phyloP scores from a whole-genome alignment of 2,329 filamentous ascomycete species.

The Calonectria naviculata region DNA sequence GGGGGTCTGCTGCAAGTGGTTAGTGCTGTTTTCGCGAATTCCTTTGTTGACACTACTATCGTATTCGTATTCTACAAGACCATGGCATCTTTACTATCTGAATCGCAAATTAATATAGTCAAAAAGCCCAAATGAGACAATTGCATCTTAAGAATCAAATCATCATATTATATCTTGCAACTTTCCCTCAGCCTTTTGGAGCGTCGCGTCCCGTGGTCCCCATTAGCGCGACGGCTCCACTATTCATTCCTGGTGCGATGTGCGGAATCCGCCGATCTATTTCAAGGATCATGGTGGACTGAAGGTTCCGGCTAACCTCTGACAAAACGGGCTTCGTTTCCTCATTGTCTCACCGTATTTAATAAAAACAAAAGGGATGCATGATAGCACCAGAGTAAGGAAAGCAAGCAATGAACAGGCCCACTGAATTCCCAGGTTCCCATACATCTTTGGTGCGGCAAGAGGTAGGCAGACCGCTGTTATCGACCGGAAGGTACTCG shows the following conservation, averaged over 20 bases:
- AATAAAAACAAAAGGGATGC: neutral
- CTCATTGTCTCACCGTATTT: neutral
- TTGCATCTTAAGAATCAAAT: no score
- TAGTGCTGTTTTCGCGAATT: neutral
- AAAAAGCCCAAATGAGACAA: neutral
- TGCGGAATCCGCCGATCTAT: neutral
- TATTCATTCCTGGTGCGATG: no score
- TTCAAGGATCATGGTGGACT: neutral
- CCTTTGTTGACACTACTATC: neutral
- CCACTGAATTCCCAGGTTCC: conserved; percentile 25
- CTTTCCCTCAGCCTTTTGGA: no score
- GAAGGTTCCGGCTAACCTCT: neutral
- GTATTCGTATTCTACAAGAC: neutral
- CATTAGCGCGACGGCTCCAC: no score
- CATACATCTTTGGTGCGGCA: conserved; percentile 26
- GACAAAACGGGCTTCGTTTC: neutral
- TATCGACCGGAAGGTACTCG: conserved; percentile 7
- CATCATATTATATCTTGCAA: no score
- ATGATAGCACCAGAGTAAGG: neutral
- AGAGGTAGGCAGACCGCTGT: conserved; percentile 17
- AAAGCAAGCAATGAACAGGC: conserved; percentile 6
- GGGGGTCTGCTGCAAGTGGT: neutral
- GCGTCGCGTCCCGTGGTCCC: no score
- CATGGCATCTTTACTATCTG: no score
- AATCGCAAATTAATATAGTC: neutral